Conservation (phyloP, 371 early-diverging fungal genomes). For the Saksenaea vasiformis region DNA sequence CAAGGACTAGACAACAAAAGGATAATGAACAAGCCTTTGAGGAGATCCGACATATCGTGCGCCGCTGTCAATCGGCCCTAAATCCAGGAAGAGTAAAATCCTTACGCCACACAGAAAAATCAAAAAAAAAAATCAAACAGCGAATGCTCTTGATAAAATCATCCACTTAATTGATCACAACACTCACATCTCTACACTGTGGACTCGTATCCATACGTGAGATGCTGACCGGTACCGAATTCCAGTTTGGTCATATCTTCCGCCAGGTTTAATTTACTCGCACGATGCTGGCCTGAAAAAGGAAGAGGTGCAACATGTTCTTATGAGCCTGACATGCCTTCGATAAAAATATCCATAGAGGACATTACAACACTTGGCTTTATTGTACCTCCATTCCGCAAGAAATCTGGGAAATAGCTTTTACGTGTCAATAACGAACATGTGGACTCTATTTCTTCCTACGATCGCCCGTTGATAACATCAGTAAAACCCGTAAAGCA, state of each 20-base stretch:
- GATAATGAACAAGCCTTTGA: conserved; percentile 57
- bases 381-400: conserved; percentile 61
- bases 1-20: conserved; percentile 50
- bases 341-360: background rate
- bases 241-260: conserved; percentile 76
- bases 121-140: background rate
- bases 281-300: conserved; percentile 63
- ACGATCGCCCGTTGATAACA: conserved; percentile 55
- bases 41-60: conserved; percentile 52
- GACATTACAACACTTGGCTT: conserved; percentile 40
- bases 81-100: conserved; percentile 61
- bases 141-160: background rate
- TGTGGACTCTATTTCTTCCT: conserved; percentile 55
- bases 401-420: conserved; percentile 54
- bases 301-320: conserved; percentile 54
- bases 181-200: no score
- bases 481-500: conserved; percentile 52
- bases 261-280: conserved; percentile 64
- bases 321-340: conserved; percentile 56
- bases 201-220: no score
- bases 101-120: conserved; percentile 10
- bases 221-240: conserved; percentile 61
- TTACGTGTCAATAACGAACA: conserved; percentile 59
- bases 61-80: conserved; percentile 51
- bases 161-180: conserved; percentile 56